A percentile compares a stretch with the other conserved stretches of the same genome.
Conservation (phyloP, 1,139 yeast genomes). For the Saccharomyces pastorianus region DNA sequence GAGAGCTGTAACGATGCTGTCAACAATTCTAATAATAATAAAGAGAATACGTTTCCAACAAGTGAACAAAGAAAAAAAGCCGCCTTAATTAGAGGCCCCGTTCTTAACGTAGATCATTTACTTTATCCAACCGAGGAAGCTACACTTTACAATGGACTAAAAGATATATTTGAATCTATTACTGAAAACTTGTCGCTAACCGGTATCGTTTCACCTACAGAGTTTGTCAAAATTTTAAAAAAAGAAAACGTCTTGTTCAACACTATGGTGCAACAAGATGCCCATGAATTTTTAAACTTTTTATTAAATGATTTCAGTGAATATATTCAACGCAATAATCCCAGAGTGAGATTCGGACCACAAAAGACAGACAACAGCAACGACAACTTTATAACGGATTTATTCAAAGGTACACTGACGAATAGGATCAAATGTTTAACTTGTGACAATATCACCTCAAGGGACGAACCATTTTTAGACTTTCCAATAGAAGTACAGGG, state of each 20-base stretch:
- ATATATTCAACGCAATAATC: conserved; percentile 20
- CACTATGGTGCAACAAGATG: conserved; percentile 94
- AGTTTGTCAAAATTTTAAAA: conserved; percentile 66
- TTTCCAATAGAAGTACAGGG: conserved; percentile 63
- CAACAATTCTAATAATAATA: conserved; percentile 2
- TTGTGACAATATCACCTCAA: conserved; percentile 78
- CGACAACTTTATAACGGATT: conserved; percentile 51
- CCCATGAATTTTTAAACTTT: conserved; percentile 90
- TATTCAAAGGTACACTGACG: conserved; percentile 79
- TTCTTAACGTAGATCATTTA: conserved; percentile 62
- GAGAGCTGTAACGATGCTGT: not conserved
- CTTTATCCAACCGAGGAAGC: conserved; percentile 11
- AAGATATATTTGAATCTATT: conserved; percentile 80
- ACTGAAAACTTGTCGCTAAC: conserved; percentile 58
- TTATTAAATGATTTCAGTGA: conserved; percentile 78
- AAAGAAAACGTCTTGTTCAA: conserved; percentile 77
- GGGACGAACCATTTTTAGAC: conserved; percentile 82
- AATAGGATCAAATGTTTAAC: conserved; percentile 85
- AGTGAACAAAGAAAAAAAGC: conserved; percentile 73
- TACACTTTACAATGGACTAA: conserved; percentile 66
- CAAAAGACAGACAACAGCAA: conserved; percentile 13
- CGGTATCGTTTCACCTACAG: conserved; percentile 80
- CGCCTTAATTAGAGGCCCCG: conserved; percentile 77
- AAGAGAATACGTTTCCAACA: conserved; percentile 17
- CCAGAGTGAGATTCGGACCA: not conserved